A percentile compares a stretch with the other conserved stretches of the same genome.
Conservation (phyloP, 2,329 filamentous ascomycete species). For the Diaporthe citriasiana region DNA sequence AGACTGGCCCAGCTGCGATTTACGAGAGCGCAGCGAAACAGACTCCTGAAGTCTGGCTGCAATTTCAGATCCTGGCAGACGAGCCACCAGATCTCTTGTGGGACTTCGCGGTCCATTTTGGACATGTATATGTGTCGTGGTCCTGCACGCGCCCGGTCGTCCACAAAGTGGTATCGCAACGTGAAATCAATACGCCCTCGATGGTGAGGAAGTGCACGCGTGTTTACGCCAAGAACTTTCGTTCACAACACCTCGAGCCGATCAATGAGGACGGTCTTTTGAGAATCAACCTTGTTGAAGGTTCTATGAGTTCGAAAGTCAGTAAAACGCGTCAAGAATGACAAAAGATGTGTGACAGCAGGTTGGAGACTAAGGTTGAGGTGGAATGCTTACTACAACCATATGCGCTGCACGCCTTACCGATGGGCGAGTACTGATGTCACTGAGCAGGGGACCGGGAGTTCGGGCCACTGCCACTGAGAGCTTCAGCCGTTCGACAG, state of each 20-base stretch:
- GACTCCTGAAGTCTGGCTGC: slow-evolving; percentile 69
- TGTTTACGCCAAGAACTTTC: neutral
- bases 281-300: neutral
- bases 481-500: slow-evolving; percentile 2
- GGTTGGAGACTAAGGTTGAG: neutral
- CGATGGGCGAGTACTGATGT: slow-evolving; percentile 24
- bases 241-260: neutral
- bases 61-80: slow-evolving; percentile 71
- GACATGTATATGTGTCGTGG: slow-evolving; percentile 1
- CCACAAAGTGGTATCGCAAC: neutral
- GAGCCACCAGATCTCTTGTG: slow-evolving; percentile 72
- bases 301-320: neutral
- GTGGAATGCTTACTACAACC: slow-evolving; percentile 10
- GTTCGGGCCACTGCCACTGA: neutral
- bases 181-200: neutral
- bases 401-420: neutral
- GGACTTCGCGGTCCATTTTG: slow-evolving; percentile 52
- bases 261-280: neutral
- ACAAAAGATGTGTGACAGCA: slow-evolving; percentile 2
- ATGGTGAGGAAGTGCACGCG: neutral
- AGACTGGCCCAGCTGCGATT: slow-evolving; percentile 69
- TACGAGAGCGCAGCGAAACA: slow-evolving; percentile 71
- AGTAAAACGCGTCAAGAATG: slow-evolving; percentile 13
- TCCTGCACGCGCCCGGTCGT: neutral
- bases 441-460: slow-evolving; percentile 9